Percentiles rank a stretch among this genome's conserved stretches.
Conservation (phyloP, 768 basidiomycete species). For the Boletales sp. region DNA sequence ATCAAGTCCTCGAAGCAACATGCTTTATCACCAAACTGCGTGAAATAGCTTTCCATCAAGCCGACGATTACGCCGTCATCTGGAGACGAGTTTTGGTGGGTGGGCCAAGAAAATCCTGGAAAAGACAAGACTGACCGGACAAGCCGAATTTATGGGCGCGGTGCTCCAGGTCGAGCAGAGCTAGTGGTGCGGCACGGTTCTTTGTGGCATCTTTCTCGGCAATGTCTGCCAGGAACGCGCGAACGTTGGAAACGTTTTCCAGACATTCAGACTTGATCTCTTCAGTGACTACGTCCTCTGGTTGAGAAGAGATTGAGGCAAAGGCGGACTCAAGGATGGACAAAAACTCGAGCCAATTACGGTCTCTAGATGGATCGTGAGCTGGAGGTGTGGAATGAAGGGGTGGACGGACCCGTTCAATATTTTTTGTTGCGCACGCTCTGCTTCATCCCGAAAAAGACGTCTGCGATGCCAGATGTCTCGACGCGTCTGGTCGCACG, state of each 20-base stretch:
- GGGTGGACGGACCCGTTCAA: constrained; percentile 47
- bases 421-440: constrained; percentile 56
- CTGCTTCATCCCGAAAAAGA: constrained; percentile 57
- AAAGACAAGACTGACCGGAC: constrained; percentile 33
- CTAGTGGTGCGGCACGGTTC: constrained; percentile 74
- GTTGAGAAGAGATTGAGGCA: constrained; percentile 30
- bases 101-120: not conserved
- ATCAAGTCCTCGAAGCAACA: constrained; percentile 86
- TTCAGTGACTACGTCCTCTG: constrained; percentile 28
- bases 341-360: constrained; percentile 84
- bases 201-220: constrained; percentile 61
- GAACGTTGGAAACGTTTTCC: constrained; percentile 40
- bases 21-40: constrained; percentile 70
- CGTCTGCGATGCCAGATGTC: constrained; percentile 63
- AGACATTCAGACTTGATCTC: constrained; percentile 35
- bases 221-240: constrained; percentile 52
- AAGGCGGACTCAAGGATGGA: constrained; percentile 71
- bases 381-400: not conserved
- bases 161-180: constrained; percentile 71
- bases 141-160: constrained; percentile 48
- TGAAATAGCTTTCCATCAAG: constrained; percentile 66
- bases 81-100: constrained; percentile 23
- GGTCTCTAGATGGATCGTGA: constrained; percentile 50
- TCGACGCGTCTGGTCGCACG: constrained; percentile 71
- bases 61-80: constrained; percentile 42